These are phyloP conservation scores for Suzukiozyma palmioleophila DNA, from an alignment of 1,139 yeast species.

Conservation along the genomic window DNA sequence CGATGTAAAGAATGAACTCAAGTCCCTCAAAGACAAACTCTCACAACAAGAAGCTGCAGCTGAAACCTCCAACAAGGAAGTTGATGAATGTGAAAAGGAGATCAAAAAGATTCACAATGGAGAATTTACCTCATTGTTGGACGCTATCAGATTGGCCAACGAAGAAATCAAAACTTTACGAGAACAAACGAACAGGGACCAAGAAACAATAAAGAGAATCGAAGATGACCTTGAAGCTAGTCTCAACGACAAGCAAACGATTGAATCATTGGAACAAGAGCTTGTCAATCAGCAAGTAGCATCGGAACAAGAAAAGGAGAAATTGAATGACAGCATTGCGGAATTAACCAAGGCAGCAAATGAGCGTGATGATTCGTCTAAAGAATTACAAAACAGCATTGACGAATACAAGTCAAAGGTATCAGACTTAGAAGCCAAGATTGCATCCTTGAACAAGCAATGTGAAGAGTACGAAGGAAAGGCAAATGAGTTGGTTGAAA, in stretches of 20 bases:
- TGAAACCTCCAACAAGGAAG: not conserved
- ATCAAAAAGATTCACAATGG: not conserved
- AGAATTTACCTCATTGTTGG: not conserved
- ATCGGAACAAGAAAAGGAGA: not conserved
- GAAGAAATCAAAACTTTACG: not conserved
- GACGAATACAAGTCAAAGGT: not conserved
- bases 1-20: not conserved
- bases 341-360: not conserved
- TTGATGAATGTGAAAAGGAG: not conserved
- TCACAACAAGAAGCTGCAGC: not conserved
- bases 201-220: not conserved
- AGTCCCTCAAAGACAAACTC: not conserved
- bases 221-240: not conserved
- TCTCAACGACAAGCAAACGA: not conserved
- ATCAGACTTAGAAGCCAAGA: not conserved
- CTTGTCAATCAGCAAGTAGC: not conserved
- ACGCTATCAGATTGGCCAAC: not conserved
- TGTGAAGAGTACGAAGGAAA: constrained; percentile 9
- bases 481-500: constrained; percentile 53
- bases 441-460: not conserved
- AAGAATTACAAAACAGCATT: not conserved
- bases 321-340: not conserved
- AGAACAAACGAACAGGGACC: not conserved
- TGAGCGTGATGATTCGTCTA: not conserved
- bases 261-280: not conserved